Conservation (phyloP, 345 rosid genomes). For the Salix dunnii region DNA sequence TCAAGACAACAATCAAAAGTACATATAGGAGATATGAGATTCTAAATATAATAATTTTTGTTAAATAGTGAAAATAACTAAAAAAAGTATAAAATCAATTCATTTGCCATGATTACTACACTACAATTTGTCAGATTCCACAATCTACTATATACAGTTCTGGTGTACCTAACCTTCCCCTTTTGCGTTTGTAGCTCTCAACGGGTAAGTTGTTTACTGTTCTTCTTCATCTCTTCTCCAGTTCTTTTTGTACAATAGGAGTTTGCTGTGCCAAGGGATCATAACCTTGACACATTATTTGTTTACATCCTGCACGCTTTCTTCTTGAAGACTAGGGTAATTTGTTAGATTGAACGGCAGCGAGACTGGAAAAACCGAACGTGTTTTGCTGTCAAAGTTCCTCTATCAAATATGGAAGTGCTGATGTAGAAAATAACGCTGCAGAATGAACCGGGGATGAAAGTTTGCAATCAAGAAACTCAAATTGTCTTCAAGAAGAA, state of each 20-base stretch:
- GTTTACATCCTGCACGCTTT: no score
- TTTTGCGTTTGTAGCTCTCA: background rate
- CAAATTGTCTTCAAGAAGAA: constrained; percentile 36
- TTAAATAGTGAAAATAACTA: no score
- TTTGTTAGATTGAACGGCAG: no score
- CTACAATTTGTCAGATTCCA: background rate
- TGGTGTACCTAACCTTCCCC: background rate
- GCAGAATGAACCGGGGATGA: constrained; percentile 31
- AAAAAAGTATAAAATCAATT: no score
- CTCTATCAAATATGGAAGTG: no score
- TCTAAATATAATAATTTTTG: no score
- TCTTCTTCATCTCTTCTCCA: background rate
- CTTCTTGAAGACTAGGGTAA: no score
- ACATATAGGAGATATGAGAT: no score
- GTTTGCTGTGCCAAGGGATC: background rate
- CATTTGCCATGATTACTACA: background rate
- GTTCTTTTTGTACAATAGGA: background rate
- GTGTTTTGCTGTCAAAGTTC: no score
- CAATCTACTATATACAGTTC: background rate
- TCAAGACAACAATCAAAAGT: no score
- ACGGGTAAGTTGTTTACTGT: background rate
- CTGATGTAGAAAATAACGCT: constrained; percentile 33
- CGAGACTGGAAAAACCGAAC: no score
- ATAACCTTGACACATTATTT: no score
- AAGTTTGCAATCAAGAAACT: constrained; percentile 29